phyloP scores from a whole-genome alignment of 2,329 filamentous ascomycete species.

The Aspergillus quadricinctus region DNA sequence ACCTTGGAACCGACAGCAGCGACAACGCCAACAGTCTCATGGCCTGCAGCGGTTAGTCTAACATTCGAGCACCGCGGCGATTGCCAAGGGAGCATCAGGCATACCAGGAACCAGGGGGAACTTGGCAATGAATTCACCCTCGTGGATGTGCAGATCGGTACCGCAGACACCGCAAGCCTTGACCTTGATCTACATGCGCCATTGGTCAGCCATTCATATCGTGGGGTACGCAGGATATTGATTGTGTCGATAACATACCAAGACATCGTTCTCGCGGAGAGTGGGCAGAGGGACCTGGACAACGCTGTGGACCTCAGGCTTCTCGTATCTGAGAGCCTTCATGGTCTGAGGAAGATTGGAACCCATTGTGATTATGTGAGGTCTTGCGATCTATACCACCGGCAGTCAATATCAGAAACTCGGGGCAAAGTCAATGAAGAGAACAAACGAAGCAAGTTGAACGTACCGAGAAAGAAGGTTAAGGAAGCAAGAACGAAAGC shows the following conservation, averaged over 20 bases:
- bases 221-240: not conserved
- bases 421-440: not conserved
- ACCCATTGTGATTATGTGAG: constrained; percentile 26
- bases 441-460: not conserved
- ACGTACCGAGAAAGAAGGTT: not conserved
- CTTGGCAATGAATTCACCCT: constrained; percentile 62
- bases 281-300: constrained; percentile 60
- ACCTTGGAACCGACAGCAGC: constrained; percentile 57
- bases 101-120: constrained; percentile 59
- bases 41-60: constrained; percentile 40
- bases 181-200: constrained; percentile 53
- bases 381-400: not conserved
- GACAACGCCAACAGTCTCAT: constrained; percentile 64
- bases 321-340: constrained; percentile 62
- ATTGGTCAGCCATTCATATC: not conserved
- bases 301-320: constrained; percentile 58
- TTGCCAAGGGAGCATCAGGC: constrained; percentile 4
- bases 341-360: constrained; percentile 49
- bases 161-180: constrained; percentile 63
- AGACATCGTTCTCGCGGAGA: constrained; percentile 56
- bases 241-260: constrained; percentile 35
- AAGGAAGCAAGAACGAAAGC: not conserved
- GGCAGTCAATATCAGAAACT: not conserved
- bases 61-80: not conserved
- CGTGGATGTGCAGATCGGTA: constrained; percentile 53